These are phyloP conservation scores for Parastagonospora avenae DNA, from an alignment of 2,329 filamentous ascomycete genomes.

Conservation along the genomic window DNA sequence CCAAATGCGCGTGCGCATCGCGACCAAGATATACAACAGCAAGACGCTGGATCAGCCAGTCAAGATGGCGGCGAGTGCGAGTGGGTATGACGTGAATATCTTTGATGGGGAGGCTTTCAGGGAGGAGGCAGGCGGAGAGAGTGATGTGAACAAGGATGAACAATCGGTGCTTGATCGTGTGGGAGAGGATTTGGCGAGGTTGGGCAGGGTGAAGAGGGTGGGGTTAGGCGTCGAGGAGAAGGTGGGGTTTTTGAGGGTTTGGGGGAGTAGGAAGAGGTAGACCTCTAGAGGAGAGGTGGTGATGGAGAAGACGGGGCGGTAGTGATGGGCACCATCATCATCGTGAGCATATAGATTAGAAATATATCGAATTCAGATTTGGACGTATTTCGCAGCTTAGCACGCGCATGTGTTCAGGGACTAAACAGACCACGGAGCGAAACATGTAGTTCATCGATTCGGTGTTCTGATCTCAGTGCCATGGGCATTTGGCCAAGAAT, in stretches of 20 bases:
- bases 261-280: conserved; percentile 54
- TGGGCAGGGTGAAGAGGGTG: conserved; percentile 88
- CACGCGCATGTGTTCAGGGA: no score
- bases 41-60: conserved; percentile 24
- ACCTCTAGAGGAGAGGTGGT: neutral
- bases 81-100: conserved; percentile 40
- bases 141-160: conserved; percentile 58
- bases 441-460: no score
- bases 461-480: no score
- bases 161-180: conserved; percentile 75
- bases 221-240: conserved; percentile 85
- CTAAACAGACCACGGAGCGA: no score
- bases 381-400: no score
- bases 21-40: conserved; percentile 66
- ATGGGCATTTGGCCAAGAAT: no score
- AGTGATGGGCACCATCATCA: neutral
- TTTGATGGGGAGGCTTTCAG: conserved; percentile 34
- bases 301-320: no score
- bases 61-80: conserved; percentile 12
- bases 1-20: conserved; percentile 88
- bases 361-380: no score
- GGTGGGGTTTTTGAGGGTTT: conserved; percentile 76
- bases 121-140: neutral
- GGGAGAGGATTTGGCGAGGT: conserved; percentile 81
- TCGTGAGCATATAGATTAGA: neutral